Conservation (phyloP, 768 basidiomycete species). For the Filobasidium wieringae region DNA sequence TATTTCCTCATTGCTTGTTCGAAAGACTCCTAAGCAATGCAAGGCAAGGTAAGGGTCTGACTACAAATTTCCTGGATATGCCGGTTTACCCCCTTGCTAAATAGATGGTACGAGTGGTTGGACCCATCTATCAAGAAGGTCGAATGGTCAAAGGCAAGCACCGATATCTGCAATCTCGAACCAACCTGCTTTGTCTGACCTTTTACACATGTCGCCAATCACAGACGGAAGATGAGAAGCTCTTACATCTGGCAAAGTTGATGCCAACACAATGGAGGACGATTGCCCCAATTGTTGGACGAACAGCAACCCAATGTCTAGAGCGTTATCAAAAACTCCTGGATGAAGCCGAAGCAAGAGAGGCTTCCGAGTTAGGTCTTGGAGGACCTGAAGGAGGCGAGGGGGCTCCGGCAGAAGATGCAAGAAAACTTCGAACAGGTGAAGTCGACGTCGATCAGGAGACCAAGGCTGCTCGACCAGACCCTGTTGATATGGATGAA, state of each 20-base stretch:
- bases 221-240: conserved; percentile 94
- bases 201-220: neutral
- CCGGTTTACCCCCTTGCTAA: neutral
- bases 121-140: conserved; percentile 99
- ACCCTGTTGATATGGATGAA: conserved; percentile 99
- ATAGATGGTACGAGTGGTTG: conserved; percentile 90
- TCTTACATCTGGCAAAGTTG: conserved; percentile 89
- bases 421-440: conserved; percentile 75
- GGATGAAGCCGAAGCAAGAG: conserved; percentile 93
- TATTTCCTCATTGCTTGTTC: conserved; percentile 90
- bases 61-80: neutral
- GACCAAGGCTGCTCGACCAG: conserved; percentile 92
- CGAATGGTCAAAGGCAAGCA: conserved; percentile 91
- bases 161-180: neutral
- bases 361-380: conserved; percentile 85
- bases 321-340: conserved; percentile 96
- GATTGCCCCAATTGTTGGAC: conserved; percentile 93
- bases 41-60: conserved; percentile 49
- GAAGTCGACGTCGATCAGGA: conserved; percentile 99
- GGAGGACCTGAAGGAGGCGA: conserved; percentile 66
- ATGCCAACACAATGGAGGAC: conserved; percentile 99
- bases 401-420: conserved; percentile 74
- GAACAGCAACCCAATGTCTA: conserved; percentile 93
- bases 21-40: conserved; percentile 99
- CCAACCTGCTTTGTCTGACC: neutral